Conservation (phyloP, 78 protist species). For the Dictyostelium intermedium region DNA sequence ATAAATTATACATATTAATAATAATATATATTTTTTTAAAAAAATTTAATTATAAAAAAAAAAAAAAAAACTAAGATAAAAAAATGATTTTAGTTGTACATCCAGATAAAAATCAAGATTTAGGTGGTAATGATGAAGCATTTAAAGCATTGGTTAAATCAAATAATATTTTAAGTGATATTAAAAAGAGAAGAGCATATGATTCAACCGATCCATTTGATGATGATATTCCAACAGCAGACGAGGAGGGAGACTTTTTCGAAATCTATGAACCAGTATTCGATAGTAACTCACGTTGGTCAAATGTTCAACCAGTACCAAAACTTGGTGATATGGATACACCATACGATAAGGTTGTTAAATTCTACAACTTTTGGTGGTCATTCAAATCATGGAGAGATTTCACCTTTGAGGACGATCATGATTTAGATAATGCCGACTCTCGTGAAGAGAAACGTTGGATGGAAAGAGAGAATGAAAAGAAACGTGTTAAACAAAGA, state of each 20-base stretch:
- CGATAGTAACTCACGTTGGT: constrained; percentile 81
- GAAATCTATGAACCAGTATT: constrained; percentile 77
- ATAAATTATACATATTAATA: background rate
- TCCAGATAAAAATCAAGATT: constrained; percentile 87
- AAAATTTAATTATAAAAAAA: no score
- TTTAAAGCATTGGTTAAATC: constrained; percentile 88
- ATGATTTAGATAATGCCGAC: constrained; percentile 77
- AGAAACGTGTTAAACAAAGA: constrained; percentile 63
- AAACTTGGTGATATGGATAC: constrained; percentile 80
- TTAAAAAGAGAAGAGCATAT: constrained; percentile 82
- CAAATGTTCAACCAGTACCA: constrained; percentile 80
- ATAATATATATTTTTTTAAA: background rate
- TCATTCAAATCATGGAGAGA: constrained; percentile 93
- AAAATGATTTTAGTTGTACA: constrained; percentile 84
- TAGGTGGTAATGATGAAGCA: constrained; percentile 81
- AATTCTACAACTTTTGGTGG: constrained; percentile 92
- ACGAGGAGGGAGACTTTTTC: constrained; percentile 70
- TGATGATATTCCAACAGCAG: constrained; percentile 79
- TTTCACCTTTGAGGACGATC: constrained; percentile 85
- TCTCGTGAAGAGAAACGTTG: constrained; percentile 92
- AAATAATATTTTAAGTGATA: constrained; percentile 82
- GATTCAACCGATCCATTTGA: constrained; percentile 91
- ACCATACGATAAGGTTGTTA: constrained; percentile 74
- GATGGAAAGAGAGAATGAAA: constrained; percentile 89
- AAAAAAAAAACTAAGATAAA: no score